Evolutionary conservation across 2,329 filamentous ascomycete genomes (phyloP).

Genomic region (Trichoderma guizhouense): DNA sequence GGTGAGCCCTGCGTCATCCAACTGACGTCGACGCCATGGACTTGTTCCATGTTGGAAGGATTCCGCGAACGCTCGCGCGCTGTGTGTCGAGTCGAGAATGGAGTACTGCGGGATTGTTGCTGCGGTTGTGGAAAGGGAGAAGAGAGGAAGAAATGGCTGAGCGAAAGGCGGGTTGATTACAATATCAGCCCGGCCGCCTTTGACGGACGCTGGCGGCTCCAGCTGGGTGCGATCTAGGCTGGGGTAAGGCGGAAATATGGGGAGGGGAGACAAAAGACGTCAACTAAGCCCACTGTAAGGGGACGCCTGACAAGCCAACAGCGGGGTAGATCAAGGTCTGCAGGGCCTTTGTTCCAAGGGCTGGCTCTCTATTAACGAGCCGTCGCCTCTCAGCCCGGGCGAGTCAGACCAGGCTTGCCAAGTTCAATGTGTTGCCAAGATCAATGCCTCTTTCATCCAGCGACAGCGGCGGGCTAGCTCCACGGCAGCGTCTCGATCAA

Average conservation of each 20-base stretch:
- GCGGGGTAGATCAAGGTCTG: conserved; percentile 6
- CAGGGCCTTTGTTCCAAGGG: background rate
- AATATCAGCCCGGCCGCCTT: conserved; percentile 1
- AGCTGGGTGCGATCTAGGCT: conserved; percentile 17
- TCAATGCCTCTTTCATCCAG: background rate
- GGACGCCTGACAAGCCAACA: conserved; percentile 12
- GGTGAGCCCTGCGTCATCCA: conserved; percentile 81
- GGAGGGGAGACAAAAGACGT: conserved; percentile 6
- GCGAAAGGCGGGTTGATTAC: conserved; percentile 15
- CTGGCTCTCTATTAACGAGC: no score
- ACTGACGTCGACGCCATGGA: conserved; percentile 80
- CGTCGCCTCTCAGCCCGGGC: background rate
- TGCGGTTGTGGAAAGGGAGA: background rate
- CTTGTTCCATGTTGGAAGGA: conserved; percentile 66
- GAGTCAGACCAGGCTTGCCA: background rate
- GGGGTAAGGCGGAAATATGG: conserved; percentile 15
- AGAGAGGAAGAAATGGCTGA: background rate
- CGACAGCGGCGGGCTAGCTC: background rate
- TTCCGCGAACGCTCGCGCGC: conserved; percentile 15
- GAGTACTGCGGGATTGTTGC: background rate
- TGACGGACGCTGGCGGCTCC: conserved; percentile 5
- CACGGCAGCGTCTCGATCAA: background rate
- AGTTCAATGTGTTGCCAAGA: background rate
- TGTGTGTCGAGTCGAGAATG: background rate
- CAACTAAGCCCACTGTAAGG: conserved; percentile 4